Percentiles rank a stretch among this genome's conserved stretches.
These are phyloP conservation scores for Tylopilus vinaceipallidus DNA, from an alignment of 768 basidiomycete genomes.

Conservation along the genomic window DNA sequence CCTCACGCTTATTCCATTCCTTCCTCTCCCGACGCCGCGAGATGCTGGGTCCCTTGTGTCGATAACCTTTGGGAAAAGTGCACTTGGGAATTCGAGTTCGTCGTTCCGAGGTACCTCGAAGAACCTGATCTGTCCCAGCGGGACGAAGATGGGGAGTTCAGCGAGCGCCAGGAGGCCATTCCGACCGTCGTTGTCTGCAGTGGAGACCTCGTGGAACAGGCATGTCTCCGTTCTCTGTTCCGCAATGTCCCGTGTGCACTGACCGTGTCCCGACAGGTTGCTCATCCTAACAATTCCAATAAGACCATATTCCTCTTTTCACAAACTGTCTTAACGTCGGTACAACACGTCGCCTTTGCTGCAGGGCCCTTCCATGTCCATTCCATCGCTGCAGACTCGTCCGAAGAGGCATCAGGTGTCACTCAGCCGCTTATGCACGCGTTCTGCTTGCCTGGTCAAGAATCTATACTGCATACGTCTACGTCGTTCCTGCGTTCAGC, in stretches of 20 bases:
- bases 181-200: conserved; percentile 91
- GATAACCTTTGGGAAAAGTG: conserved; percentile 95
- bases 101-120: conserved; percentile 83
- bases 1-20: conserved; percentile 93
- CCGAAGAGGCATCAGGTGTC: conserved; percentile 60
- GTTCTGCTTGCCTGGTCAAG: conserved; percentile 90
- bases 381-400: conserved; percentile 61
- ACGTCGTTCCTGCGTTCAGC: conserved; percentile 79
- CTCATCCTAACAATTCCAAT: conserved; percentile 89
- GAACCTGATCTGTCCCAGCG: conserved; percentile 40
- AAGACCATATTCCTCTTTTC: conserved; percentile 94
- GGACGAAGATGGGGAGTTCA: conserved; percentile 41
- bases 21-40: conserved; percentile 84
- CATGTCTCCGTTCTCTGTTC: conserved; percentile 33
- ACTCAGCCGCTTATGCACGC: conserved; percentile 80
- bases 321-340: conserved; percentile 82
- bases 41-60: conserved; percentile 98
- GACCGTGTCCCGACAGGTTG: conserved; percentile 51
- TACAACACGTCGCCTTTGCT: conserved; percentile 96
- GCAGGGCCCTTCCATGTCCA: conserved; percentile 90
- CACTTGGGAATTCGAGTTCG: conserved; percentile 97
- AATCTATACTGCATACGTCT: conserved; percentile 65
- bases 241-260: conserved; percentile 3
- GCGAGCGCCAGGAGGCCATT: conserved; percentile 53
- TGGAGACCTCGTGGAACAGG: conserved; percentile 94